A percentile compares a stretch with the other conserved stretches of the same genome.
Evolutionary conservation across 768 basidiomycete species (phyloP).

Genomic region (Leccinum fibrillosum): DNA sequence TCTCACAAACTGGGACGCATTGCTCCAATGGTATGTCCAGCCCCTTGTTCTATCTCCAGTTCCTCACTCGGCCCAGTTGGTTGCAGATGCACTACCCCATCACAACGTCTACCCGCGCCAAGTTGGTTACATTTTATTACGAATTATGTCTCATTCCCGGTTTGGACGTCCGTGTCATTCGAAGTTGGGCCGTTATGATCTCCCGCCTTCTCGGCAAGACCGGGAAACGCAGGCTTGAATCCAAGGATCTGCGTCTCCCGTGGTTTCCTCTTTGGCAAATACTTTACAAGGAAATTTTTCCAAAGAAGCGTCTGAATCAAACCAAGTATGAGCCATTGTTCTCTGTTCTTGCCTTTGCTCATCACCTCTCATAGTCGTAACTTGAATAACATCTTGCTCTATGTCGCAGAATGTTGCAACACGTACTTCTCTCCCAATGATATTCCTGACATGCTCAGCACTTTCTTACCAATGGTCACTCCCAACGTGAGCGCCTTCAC

Average conservation of each 20-base stretch:
- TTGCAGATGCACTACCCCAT: constrained; percentile 79
- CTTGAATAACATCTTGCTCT: constrained; percentile 69
- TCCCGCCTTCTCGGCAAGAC: constrained; percentile 66
- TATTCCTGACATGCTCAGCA: constrained; percentile 66
- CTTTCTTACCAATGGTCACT: constrained; percentile 69
- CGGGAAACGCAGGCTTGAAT: constrained; percentile 66
- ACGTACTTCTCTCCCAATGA: constrained; percentile 66
- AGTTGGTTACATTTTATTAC: constrained; percentile 71
- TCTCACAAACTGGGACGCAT: constrained; percentile 76
- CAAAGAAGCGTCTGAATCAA: constrained; percentile 60
- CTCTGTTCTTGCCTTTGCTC: neutral
- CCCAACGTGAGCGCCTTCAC: constrained; percentile 51
- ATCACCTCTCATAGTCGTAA: constrained; percentile 45
- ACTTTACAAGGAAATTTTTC: constrained; percentile 72
- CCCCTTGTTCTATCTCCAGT: neutral
- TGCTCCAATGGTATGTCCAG: constrained; percentile 65
- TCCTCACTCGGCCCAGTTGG: constrained; percentile 52
- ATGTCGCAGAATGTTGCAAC: constrained; percentile 68
- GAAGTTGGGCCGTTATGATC: constrained; percentile 79
- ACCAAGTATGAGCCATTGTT: constrained; percentile 44
- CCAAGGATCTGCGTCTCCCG: constrained; percentile 61
- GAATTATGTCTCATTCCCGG: constrained; percentile 77
- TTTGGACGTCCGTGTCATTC: constrained; percentile 65
- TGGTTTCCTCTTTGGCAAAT: constrained; percentile 78
- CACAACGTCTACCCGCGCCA: constrained; percentile 61